Evolutionary conservation across 177 flowering plant genomes (phyloP).

Genomic region (Vitis hybrid): DNA sequence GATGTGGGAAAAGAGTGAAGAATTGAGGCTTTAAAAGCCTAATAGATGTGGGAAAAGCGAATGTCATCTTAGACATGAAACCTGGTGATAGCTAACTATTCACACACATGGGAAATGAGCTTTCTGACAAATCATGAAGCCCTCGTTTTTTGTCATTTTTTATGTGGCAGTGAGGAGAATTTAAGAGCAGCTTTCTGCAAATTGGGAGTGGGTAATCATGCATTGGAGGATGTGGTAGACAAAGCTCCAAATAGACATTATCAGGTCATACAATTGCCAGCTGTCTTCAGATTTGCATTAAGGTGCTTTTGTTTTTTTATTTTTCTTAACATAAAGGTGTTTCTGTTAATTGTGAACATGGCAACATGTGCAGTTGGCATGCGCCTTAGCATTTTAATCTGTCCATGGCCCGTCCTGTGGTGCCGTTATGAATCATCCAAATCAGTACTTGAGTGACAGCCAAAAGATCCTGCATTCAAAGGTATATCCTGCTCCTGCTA

Average conservation of each 20-base stretch:
- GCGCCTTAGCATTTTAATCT: slow-evolving; percentile 89
- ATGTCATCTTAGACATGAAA: no score
- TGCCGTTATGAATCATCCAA: slow-evolving; percentile 93
- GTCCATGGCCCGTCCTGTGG: slow-evolving; percentile 72
- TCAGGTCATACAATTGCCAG: slow-evolving; percentile 51
- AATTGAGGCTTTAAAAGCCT: no score
- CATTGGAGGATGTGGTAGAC: slow-evolving; percentile 70
- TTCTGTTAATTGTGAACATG: neutral
- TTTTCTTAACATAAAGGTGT: neutral
- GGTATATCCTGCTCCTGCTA: slow-evolving; percentile 27
- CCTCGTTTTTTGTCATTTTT: no score
- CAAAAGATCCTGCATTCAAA: slow-evolving; percentile 58
- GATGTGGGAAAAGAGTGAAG: no score
- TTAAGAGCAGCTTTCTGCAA: slow-evolving; percentile 75
- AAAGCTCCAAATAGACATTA: slow-evolving; percentile 78
- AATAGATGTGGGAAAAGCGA: no score
- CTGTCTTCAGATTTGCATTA: neutral
- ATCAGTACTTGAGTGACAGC: slow-evolving; percentile 88
- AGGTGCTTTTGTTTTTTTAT: neutral
- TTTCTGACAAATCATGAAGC: no score
- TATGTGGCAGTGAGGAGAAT: slow-evolving; percentile 69
- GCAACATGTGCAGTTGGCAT: slow-evolving; percentile 65
- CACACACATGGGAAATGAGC: no score
- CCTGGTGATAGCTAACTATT: no score
- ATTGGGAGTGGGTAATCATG: slow-evolving; percentile 67